Conservation (phyloP, 108 stramenopile species). For the Nannochloropsis oceanica region DNA sequence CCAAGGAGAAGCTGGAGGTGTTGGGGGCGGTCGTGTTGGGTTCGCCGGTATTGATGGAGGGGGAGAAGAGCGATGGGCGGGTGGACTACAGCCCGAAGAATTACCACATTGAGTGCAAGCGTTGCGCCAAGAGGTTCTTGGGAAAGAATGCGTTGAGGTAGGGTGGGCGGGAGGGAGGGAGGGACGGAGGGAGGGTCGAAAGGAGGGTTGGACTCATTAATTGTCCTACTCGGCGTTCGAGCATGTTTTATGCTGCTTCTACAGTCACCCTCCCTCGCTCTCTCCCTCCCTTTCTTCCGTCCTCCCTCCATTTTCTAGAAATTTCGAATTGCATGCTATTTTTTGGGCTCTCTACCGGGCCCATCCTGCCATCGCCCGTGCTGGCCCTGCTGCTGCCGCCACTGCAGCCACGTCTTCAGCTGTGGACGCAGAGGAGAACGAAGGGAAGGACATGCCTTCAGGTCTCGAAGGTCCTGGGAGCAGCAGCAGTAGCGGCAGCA, state of each 20-base stretch:
- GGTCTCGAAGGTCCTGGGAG: not conserved
- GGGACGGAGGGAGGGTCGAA: not conserved
- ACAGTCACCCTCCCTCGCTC: not conserved
- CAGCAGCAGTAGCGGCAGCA: not conserved
- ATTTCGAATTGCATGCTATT: not conserved
- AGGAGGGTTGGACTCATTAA: not conserved
- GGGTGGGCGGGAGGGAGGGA: not conserved
- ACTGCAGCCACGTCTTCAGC: not conserved
- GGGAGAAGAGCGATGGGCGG: not conserved
- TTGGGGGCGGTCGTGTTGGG: not conserved
- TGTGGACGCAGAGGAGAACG: not conserved
- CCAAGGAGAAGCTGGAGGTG: not conserved
- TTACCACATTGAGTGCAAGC: not conserved
- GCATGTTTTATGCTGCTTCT: not conserved
- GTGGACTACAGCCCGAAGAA: not conserved
- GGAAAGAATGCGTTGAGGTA: not conserved
- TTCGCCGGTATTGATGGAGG: not conserved
- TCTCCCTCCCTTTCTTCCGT: not conserved
- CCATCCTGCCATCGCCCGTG: not conserved
- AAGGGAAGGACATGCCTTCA: not conserved
- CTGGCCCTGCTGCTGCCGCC: not conserved
- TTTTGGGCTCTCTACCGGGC: not conserved
- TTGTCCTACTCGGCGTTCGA: not conserved
- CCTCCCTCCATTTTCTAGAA: not conserved
- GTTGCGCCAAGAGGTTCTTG: not conserved